Evolutionary conservation across 208 protist genomes (phyloP).

Genomic region (Acanthamoeba lenticulata): DNA sequence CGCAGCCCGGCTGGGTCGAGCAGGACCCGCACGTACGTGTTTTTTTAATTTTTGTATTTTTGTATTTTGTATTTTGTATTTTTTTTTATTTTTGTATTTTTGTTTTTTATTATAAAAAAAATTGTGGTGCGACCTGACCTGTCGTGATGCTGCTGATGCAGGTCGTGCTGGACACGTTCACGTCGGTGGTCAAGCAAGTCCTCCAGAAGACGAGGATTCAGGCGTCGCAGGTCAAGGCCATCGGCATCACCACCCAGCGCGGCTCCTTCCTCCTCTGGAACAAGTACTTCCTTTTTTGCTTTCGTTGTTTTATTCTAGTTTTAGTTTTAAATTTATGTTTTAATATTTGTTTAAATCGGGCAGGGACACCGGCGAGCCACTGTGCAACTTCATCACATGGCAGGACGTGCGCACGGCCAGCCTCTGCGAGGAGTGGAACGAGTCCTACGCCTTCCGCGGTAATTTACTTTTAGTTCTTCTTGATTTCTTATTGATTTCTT

Average conservation of each 20-base stretch:
- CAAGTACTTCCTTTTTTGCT: not conserved
- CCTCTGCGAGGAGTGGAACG: conserved; percentile 60
- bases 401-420: conserved; percentile 47
- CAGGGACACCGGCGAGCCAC: conserved; percentile 51
- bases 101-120: not conserved
- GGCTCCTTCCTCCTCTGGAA: conserved; percentile 61
- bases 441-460: conserved; percentile 47
- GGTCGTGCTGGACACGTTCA: conserved; percentile 53
- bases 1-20: conserved; percentile 56
- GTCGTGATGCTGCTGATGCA: not conserved
- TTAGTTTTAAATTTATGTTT: not conserved
- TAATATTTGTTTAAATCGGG: not conserved
- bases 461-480: not conserved
- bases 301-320: not conserved
- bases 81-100: not conserved
- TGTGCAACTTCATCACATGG: conserved; percentile 66
- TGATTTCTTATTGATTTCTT: no score
- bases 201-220: not conserved
- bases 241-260: conserved; percentile 64
- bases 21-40: conserved; percentile 56
- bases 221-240: conserved; percentile 10
- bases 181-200: conserved; percentile 5
- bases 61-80: not conserved
- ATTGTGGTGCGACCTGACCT: not conserved
- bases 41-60: not conserved